Evolutionary conservation across 169 alveolate species (phyloP).

Genomic region (Sarcocystis neurona): DNA sequence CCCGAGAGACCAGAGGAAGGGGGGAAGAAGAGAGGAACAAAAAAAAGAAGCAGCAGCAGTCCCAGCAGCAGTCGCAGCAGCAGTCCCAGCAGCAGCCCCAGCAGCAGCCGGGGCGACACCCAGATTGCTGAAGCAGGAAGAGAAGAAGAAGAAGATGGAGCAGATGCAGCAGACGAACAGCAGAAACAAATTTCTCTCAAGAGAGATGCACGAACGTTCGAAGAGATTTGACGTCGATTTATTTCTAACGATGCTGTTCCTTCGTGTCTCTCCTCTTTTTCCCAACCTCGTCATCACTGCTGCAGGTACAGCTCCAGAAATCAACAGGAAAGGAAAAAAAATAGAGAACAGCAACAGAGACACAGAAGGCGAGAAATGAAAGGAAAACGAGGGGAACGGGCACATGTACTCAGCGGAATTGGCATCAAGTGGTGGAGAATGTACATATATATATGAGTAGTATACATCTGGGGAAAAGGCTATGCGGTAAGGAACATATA

Average conservation of each 20-base stretch:
- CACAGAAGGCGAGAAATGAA: too few species aligned
- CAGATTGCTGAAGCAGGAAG: background rate
- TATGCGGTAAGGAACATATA: too few species aligned
- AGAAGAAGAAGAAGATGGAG: background rate
- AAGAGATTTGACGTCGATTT: constrained; percentile 32
- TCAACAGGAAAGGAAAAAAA: background rate
- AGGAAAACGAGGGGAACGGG: too few species aligned
- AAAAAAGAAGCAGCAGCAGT: too few species aligned
- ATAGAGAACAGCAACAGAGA: too few species aligned
- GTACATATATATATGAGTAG: too few species aligned
- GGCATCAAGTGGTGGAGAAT: too few species aligned
- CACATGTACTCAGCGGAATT: too few species aligned
- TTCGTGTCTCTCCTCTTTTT: constrained; percentile 40
- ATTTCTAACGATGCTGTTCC: constrained; percentile 43
- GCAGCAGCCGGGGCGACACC: background rate
- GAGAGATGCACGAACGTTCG: background rate
- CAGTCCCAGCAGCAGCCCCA: background rate
- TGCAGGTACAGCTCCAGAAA: background rate
- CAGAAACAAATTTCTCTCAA: background rate
- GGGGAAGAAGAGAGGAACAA: too few species aligned
- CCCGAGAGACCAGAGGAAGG: too few species aligned
- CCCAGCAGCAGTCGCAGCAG: background rate
- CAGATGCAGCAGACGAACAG: background rate
- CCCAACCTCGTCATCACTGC: constrained; percentile 48
- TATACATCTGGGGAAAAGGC: too few species aligned